Base-by-base conservation (phyloP, 1,139 yeast genomes). In the Magnusiomyces tetraspermus region DNA sequence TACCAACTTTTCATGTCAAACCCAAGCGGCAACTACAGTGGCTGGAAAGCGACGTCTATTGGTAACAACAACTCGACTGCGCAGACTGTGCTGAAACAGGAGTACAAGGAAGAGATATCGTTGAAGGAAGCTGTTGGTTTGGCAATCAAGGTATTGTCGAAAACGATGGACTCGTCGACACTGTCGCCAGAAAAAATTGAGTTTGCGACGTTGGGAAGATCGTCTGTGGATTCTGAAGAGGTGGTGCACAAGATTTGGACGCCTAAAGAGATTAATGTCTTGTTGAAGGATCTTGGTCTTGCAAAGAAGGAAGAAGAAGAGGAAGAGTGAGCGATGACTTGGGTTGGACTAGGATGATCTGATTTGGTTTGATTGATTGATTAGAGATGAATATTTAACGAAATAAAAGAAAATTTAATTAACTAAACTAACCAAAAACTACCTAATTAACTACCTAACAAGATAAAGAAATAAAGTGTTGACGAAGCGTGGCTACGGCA, bases 21-120 rank as follows among this genome's bases (percentile, higher is more conserved):
- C 67, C 99, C 99, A 15, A 85, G 96, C 0, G 99, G 99, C 38
- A 94, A 94, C 71, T 94, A 89, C 68, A 82, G 95, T 40, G 98
- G 98, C 28, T 94, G 99, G 99, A 89, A 86, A 70, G 98, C 98
- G 46, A 90, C 97, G 44, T 80, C 90, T 63, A 92, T 92, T 58
- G 99, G 99, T 43, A 96, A 97, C 54, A 94, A 92, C 71, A 90
- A 88, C 59, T 81, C 96, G 3, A 90, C 96, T 46, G 97, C 97
- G 1, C 98, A 94, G 72, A 90, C 98, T 1, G 74, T 94, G 59
- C 76, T 94, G 66, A 94, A 92, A 71, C 95, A 90, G 72, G 98
- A 94, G 65, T 94, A 86, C 73, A 88, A 85, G 66, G 94, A 87
- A 61, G 94, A 85, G 55, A 70, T 88, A 63, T 71, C 77, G 21